Conservation (phyloP, 2,329 filamentous ascomycete species). For the Apiospora sp. region DNA sequence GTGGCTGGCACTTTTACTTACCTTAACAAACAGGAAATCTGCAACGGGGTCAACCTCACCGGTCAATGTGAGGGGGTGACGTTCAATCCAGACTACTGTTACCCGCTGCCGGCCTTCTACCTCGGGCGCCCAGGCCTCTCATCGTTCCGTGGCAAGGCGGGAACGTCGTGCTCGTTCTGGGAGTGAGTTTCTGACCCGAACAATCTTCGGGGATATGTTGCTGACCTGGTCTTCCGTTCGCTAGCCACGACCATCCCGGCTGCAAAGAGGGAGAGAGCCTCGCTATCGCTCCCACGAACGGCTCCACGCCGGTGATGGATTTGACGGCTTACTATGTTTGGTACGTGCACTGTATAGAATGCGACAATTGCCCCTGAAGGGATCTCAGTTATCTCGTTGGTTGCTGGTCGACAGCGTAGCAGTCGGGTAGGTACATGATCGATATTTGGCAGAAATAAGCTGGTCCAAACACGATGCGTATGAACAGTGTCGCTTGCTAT, state of each 20-base stretch:
- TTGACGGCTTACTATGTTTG: neutral
- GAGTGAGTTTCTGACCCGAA: neutral
- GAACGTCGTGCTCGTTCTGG: neutral
- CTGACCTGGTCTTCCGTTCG: neutral
- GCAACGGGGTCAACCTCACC: neutral
- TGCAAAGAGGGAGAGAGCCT: neutral
- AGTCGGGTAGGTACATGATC: too few relatives aligned
- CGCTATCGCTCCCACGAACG: neutral
- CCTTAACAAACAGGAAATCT: neutral
- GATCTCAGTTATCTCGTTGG: neutral
- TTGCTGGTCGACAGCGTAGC: neutral
- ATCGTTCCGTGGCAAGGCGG: neutral
- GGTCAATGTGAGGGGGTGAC: neutral
- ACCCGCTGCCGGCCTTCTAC: neutral
- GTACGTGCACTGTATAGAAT: neutral
- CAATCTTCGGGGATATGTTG: neutral
- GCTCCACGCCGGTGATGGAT: neutral
- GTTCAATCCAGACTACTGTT: neutral
- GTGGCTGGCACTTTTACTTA: neutral
- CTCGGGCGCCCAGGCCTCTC: neutral
- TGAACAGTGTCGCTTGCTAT: too few relatives aligned
- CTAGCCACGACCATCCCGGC: neutral
- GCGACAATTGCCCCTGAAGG: neutral
- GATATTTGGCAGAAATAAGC: neutral
- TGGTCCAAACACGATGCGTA: too few relatives aligned